These are phyloP conservation scores for Nothophytophthora sp. DNA, from an alignment of 352 stramenopile genomes.

Conservation along the genomic window DNA sequence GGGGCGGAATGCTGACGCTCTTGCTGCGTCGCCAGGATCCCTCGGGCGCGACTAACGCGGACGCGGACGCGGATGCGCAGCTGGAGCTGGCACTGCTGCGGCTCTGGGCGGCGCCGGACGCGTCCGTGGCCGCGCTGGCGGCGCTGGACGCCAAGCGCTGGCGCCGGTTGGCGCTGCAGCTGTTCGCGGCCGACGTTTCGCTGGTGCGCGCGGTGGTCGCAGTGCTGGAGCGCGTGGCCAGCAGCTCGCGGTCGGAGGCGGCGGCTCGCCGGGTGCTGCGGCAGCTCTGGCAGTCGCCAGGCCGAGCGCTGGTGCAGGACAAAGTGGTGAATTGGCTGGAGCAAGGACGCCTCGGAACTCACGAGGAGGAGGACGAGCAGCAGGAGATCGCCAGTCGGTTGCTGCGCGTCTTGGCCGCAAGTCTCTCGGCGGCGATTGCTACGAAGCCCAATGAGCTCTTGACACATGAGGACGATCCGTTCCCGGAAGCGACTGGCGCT, in stretches of 20 bases:
- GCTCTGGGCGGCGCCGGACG: conserved; percentile 15
- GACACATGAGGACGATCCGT: conserved; percentile 13
- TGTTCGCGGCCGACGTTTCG: conserved; percentile 19
- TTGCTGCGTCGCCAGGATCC: conserved; percentile 7
- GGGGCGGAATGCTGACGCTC: conserved; percentile 11
- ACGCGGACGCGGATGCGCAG: conserved; percentile 3
- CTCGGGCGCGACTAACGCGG: not conserved
- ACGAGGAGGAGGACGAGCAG: not conserved
- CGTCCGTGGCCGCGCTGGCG: conserved; percentile 11
- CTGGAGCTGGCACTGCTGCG: conserved; percentile 29
- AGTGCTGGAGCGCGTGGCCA: conserved; percentile 14
- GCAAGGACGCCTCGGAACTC: conserved; percentile 11
- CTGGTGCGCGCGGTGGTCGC: conserved; percentile 23
- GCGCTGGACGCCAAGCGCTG: conserved; percentile 21
- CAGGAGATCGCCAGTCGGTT: conserved; percentile 23
- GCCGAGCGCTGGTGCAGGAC: conserved; percentile 20
- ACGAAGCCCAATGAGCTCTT: too few species aligned
- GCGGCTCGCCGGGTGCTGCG: conserved; percentile 6
- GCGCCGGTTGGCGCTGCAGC: conserved; percentile 20
- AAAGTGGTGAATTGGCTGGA: conserved; percentile 27
- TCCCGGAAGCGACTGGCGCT: not conserved
- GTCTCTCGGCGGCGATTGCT: conserved; percentile 19
- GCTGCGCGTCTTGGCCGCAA: conserved; percentile 22
- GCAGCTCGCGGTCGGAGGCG: not conserved
- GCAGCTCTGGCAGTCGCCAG: conserved; percentile 16